Percentiles rank a stretch among this genome's conserved stretches.
These are phyloP conservation scores for Corymbia maculata DNA, from an alignment of 345 rosid species.

Conservation along the genomic window DNA sequence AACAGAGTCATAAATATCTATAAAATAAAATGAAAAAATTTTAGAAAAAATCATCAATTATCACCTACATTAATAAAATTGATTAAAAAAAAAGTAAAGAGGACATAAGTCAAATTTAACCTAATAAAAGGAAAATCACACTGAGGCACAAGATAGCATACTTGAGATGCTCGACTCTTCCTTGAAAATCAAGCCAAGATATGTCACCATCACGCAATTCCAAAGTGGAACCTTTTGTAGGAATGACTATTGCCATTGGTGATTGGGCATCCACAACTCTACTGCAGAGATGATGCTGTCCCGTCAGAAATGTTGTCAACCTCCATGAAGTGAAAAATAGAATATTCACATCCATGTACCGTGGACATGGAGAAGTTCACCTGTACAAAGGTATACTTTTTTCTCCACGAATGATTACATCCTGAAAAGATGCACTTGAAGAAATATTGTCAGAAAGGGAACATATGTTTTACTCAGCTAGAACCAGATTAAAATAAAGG, in stretches of 20 bases:
- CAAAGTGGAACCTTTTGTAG: slow-evolving; percentile 42
- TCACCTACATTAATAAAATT: not conserved
- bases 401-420: slow-evolving; percentile 77
- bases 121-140: not conserved
- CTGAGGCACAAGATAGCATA: slow-evolving; percentile 7
- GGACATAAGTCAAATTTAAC: not conserved
- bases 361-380: slow-evolving; percentile 34
- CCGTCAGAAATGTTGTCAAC: slow-evolving; percentile 11
- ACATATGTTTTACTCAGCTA: not conserved
- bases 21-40: not conserved
- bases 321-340: not conserved
- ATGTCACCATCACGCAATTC: slow-evolving; percentile 70
- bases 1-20: not conserved
- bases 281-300: slow-evolving; percentile 46
- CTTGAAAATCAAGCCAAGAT: slow-evolving; percentile 70
- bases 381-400: slow-evolving; percentile 83
- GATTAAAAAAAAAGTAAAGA: not conserved
- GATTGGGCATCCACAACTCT: slow-evolving; percentile 83
- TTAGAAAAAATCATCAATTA: not conserved
- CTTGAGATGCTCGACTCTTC: slow-evolving; percentile 44
- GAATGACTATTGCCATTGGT: slow-evolving; percentile 72
- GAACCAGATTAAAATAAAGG: not conserved
- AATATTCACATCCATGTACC: not conserved
- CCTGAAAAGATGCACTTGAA: slow-evolving; percentile 27
- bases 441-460: not conserved